A percentile compares a stretch with the other conserved stretches of the same genome.
Conservation (phyloP, 805 yeast species). For the Ogataea haglerorum region DNA sequence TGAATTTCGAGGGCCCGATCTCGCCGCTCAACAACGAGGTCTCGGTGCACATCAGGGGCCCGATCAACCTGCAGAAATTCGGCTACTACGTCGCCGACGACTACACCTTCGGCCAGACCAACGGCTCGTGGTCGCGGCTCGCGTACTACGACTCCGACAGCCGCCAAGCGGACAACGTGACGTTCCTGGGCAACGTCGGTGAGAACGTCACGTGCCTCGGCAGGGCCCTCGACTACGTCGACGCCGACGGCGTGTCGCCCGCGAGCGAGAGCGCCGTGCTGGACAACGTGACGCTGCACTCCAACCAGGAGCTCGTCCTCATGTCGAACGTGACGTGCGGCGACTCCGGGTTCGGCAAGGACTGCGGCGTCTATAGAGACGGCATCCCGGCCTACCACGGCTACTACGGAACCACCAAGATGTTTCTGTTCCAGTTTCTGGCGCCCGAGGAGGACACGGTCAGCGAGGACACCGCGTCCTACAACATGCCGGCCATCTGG, state of each 20-base stretch:
- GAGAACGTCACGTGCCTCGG: slow-evolving; percentile 61
- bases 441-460: slow-evolving; percentile 55
- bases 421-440: slow-evolving; percentile 68
- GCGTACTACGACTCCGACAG: slow-evolving; percentile 55
- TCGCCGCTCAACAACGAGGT: slow-evolving; percentile 67
- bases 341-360: slow-evolving; percentile 47
- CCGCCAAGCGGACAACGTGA: slow-evolving; percentile 56
- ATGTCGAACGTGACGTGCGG: slow-evolving; percentile 59
- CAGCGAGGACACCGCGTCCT: slow-evolving; percentile 36
- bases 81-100: slow-evolving; percentile 54
- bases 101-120: slow-evolving; percentile 36
- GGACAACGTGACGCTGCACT: slow-evolving; percentile 44
- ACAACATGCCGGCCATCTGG: slow-evolving; percentile 75
- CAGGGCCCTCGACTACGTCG: slow-evolving; percentile 62
- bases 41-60: slow-evolving; percentile 79
- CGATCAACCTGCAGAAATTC: slow-evolving; percentile 56
- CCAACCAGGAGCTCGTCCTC: slow-evolving; percentile 59
- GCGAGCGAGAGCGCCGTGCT: slow-evolving; percentile 49
- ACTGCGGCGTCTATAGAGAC: slow-evolving; percentile 73
- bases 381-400: slow-evolving; percentile 77
- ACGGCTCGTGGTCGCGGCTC: slow-evolving; percentile 52
- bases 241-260: slow-evolving; percentile 46
- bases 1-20: slow-evolving; percentile 51
- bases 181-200: slow-evolving; percentile 67
- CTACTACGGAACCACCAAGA: slow-evolving; percentile 59